Base-by-base conservation (phyloP, 2,329 filamentous ascomycete genomes). In the Cladosporium sp. region DNA sequence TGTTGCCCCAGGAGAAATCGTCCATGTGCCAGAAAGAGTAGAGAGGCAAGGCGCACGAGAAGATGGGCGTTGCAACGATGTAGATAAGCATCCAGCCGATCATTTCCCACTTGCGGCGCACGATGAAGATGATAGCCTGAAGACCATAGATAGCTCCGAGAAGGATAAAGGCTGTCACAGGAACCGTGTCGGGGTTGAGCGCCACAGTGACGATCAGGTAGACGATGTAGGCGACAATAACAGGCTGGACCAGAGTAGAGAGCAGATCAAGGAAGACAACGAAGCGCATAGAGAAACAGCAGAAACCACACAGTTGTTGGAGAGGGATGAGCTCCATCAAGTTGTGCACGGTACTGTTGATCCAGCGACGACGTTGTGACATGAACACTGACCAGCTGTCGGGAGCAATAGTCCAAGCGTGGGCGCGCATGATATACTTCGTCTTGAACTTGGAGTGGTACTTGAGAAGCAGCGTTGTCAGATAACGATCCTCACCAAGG, bases 1-100 rank as follows among this genome's bases (percentile, higher is more conserved):
- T 99, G 76, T 97, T 99, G 76, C 94, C 94, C 94, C 94, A 99
- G 69, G 89, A 90, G 84, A 99, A 99, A 77, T 99, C 94, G 75
- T 99, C 94, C 94, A 97, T 97, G 78, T 97, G 85, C 94, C 94
- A 99, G 84, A 99, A 99, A 51, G 93, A 83, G 74, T 97, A 97
- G 28, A 99, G 78, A 0, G 94, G 94, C 45, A 99, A 82, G 60
- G 84, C 92, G 63, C 96, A 91, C 43, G 90, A 88, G 82, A 96
- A 99, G 64, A 99, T 84, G 0, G 93, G 93, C 62, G 96, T 89
- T 57, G 94, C 93, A 30, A 94, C 63, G 60, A 99, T 84, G 75
- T 99, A 99, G 63, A 99, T 86, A 66, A 99, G 81, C 92, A 99
- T 97, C 94, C 94, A 99, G 37, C 93, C 94, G 66, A 99, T 88